Conservation (phyloP, 352 stramenopile species). For the Phytophthora crassamura region DNA sequence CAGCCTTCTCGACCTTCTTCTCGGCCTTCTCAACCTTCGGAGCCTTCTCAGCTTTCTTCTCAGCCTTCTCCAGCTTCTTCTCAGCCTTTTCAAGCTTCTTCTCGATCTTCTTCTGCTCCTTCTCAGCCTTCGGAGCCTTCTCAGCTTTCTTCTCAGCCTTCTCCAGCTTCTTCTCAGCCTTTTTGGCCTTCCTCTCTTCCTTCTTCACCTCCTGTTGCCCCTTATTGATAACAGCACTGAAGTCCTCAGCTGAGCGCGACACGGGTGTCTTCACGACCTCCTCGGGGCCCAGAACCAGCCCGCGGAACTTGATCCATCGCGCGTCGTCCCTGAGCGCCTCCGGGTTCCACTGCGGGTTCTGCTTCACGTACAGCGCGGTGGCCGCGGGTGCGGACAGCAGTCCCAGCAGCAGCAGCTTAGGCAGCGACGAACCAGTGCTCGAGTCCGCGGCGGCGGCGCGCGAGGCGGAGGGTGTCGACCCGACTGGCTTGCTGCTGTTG, state of each 20-base stretch:
- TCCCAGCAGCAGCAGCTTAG: conserved; percentile 59
- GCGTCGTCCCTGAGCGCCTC: conserved; percentile 59
- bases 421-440: conserved; percentile 48
- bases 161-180: conserved; percentile 24
- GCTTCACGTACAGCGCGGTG: conserved; percentile 70
- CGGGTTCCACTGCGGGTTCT: conserved; percentile 86
- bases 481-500: conserved; percentile 8
- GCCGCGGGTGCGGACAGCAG: conserved; percentile 58
- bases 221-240: conserved; percentile 60
- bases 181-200: conserved; percentile 22
- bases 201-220: conserved; percentile 41
- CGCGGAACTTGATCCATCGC: conserved; percentile 78
- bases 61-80: conserved; percentile 27
- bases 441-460: conserved; percentile 32
- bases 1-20: conserved; percentile 24
- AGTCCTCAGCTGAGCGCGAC: conserved; percentile 47
- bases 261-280: background rate
- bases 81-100: conserved; percentile 29
- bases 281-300: conserved; percentile 65
- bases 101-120: conserved; percentile 33
- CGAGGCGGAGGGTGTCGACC: background rate
- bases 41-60: conserved; percentile 21
- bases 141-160: conserved; percentile 30
- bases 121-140: conserved; percentile 28
- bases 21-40: background rate